A percentile compares a stretch with the other conserved stretches of the same genome.
Evolutionary conservation across 148 eudicot genomes (phyloP).

Genomic region (Oxyria digyna): DNA sequence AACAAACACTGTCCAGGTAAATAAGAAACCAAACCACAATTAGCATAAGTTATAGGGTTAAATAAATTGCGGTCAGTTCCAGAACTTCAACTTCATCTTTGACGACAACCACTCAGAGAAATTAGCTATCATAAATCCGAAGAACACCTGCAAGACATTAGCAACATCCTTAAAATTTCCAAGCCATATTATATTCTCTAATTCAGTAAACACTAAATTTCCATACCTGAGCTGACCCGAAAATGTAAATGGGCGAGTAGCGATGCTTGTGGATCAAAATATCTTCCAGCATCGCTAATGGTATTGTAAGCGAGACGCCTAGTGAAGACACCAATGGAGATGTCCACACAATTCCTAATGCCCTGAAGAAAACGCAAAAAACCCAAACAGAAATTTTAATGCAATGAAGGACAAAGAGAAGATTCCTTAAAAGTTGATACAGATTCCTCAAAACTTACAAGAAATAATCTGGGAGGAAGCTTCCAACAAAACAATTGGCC

Average conservation of each 20-base stretch:
- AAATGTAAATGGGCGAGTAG: constrained; percentile 17
- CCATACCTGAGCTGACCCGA: constrained; percentile 18
- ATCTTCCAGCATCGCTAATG: constrained; percentile 21
- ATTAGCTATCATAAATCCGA: constrained; percentile 23
- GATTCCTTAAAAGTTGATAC: not conserved
- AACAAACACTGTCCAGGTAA: constrained; percentile 3
- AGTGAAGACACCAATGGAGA: constrained; percentile 23
- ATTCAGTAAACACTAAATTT: not conserved
- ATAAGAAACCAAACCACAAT: not conserved
- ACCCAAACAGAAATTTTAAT: not conserved
- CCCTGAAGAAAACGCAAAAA: constrained; percentile 9
- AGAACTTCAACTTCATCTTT: constrained; percentile 15
- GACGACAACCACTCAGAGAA: constrained; percentile 23
- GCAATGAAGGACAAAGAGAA: not conserved
- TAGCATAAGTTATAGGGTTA: constrained; percentile 5
- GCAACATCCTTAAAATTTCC: not conserved
- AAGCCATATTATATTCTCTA: not conserved
- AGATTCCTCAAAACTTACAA: constrained; percentile 9
- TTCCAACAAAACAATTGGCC: constrained; percentile 23
- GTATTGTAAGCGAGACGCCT: constrained; percentile 23
- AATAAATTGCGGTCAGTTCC: constrained; percentile 9
- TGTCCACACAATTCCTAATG: constrained; percentile 22
- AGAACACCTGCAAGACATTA: constrained; percentile 19
- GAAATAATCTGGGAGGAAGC: constrained; percentile 21
- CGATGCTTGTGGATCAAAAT: constrained; percentile 16